These are phyloP conservation scores for Rhododendron mucronatum DNA, from an alignment of 148 eudicot genomes.

Conservation along the genomic window DNA sequence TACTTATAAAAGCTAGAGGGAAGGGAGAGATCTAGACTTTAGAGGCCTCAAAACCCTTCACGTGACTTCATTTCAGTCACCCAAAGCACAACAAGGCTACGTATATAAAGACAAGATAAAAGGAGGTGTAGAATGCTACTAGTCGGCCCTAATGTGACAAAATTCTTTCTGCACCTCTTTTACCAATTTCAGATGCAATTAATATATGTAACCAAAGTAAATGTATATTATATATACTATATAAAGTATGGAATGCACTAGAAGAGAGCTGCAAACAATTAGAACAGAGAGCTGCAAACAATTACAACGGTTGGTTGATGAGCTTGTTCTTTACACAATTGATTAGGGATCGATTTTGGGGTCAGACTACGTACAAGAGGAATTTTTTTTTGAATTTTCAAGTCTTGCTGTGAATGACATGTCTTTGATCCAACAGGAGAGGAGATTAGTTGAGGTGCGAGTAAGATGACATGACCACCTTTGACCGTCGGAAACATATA, in stretches of 20 bases:
- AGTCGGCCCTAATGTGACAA: slow-evolving; percentile 23
- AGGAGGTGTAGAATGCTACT: slow-evolving; percentile 38
- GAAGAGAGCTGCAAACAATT: too few relatives aligned
- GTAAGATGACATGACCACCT: too few relatives aligned
- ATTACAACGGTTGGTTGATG: too few relatives aligned
- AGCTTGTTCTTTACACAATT: too few relatives aligned
- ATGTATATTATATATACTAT: background rate
- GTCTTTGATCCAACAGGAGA: too few relatives aligned
- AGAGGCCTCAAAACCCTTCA: slow-evolving; percentile 18
- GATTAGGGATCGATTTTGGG: too few relatives aligned
- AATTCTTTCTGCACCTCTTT: slow-evolving; percentile 10
- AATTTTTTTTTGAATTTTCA: too few relatives aligned
- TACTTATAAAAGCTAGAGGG: background rate
- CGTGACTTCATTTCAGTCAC: slow-evolving; percentile 27
- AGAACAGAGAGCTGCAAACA: too few relatives aligned
- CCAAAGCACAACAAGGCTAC: slow-evolving; percentile 6
- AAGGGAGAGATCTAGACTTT: background rate
- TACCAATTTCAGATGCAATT: background rate
- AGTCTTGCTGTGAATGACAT: too few relatives aligned
- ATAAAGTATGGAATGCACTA: background rate
- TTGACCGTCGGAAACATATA: too few relatives aligned
- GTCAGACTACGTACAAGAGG: too few relatives aligned
- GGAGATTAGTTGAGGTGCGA: too few relatives aligned
- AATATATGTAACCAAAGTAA: background rate
- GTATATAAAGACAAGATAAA: slow-evolving; percentile 11